phyloP scores from a whole-genome alignment of 176 grass and related monocot species.

The Melocanna baccifera region DNA sequence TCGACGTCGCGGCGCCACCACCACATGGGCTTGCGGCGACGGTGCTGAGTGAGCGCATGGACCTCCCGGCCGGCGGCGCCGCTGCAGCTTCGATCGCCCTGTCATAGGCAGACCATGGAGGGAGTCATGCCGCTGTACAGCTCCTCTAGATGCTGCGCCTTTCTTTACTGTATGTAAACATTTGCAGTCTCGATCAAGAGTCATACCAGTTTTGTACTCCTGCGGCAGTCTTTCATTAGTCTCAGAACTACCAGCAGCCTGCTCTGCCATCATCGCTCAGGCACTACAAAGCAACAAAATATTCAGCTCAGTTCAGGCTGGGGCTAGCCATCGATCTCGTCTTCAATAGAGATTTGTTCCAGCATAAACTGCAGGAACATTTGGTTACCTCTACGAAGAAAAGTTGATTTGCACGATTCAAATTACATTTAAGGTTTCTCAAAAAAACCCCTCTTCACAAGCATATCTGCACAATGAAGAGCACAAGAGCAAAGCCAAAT shows the following conservation, averaged over 20 bases:
- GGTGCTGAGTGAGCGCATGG: conserved; percentile 8
- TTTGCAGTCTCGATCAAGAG: conserved; percentile 12
- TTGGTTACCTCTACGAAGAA: background rate
- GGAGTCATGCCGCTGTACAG: background rate
- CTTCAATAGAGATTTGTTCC: background rate
- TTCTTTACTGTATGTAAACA: conserved; percentile 31
- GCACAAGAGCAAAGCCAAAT: background rate
- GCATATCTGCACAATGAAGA: background rate
- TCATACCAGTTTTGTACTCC: background rate
- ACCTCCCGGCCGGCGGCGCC: background rate
- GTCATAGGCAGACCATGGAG: background rate
- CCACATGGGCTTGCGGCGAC: conserved; percentile 21
- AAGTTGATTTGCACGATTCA: background rate
- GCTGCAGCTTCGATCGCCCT: background rate
- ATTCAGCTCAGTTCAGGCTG: background rate
- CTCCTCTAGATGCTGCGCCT: background rate
- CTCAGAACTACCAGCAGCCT: background rate
- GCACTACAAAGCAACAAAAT: background rate
- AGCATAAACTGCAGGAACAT: background rate
- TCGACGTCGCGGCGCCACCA: background rate
- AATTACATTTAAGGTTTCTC: background rate
- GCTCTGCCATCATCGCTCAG: background rate
- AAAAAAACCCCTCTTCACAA: background rate
- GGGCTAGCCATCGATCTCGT: too few relatives aligned
- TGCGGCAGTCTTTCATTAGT: background rate